Conservation (phyloP, 441 rosid genomes). For the Adansonia rubrostipa region DNA sequence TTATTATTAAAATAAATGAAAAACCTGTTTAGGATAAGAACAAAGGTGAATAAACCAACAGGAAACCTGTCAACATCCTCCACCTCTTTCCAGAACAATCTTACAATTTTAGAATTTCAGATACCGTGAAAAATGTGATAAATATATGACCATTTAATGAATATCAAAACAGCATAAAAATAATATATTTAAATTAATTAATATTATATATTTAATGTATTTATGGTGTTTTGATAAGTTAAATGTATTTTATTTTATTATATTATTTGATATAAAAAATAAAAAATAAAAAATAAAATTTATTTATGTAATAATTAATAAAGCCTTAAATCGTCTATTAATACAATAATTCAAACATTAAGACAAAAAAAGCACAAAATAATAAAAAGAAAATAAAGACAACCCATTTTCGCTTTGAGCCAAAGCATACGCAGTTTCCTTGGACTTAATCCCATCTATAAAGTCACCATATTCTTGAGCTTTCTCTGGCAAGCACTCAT, state of each 20-base stretch:
- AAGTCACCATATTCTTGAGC: constrained; percentile 25
- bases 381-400: neutral
- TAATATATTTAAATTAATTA: too few species aligned
- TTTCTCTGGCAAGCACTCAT: neutral
- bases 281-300: too few species aligned
- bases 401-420: constrained; percentile 22
- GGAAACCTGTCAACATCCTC: constrained; percentile 42
- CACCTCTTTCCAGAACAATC: constrained; percentile 43
- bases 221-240: too few species aligned
- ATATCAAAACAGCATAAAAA: too few species aligned
- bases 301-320: neutral
- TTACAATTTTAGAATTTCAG: neutral
- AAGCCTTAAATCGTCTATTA: neutral
- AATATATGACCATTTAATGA: too few species aligned
- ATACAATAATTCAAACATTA: neutral
- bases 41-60: constrained; percentile 26
- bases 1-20: too few species aligned
- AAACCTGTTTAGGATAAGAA: constrained; percentile 35
- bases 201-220: too few species aligned
- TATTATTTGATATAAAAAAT: too few species aligned
- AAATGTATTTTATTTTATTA: too few species aligned
- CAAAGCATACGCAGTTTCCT: neutral
- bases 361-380: neutral
- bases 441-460: constrained; percentile 32
- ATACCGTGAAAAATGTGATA: too few species aligned